These are phyloP conservation scores for Scheffersomyces stipitis DNA, from an alignment of 805 yeast genomes.

Conservation along the genomic window DNA sequence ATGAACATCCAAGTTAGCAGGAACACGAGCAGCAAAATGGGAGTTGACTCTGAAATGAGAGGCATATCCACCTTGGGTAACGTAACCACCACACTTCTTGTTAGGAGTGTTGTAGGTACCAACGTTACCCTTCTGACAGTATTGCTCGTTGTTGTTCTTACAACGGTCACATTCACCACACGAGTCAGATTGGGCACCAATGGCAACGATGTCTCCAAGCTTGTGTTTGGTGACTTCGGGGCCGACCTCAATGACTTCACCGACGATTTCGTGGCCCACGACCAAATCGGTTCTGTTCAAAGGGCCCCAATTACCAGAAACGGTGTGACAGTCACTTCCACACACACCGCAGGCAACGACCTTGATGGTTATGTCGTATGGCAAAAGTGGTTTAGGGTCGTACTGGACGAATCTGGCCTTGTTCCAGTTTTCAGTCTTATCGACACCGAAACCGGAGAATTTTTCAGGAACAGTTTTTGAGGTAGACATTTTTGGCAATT, in stretches of 20 bases:
- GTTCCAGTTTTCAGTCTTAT: slow-evolving; percentile 28
- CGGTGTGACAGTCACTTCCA: slow-evolving; percentile 57
- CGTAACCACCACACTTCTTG: slow-evolving; percentile 22
- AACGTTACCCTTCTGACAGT: slow-evolving; percentile 48
- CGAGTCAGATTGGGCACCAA: slow-evolving; percentile 67
- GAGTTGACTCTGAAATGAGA: slow-evolving; percentile 46
- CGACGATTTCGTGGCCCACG: slow-evolving; percentile 67
- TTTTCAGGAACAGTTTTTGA: slow-evolving; percentile 18
- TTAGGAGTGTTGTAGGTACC: slow-evolving; percentile 50
- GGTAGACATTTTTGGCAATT: neutral
- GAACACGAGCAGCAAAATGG: slow-evolving; percentile 48
- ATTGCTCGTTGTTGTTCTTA: slow-evolving; percentile 34
- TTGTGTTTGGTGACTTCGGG: slow-evolving; percentile 48
- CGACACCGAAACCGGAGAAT: slow-evolving; percentile 36
- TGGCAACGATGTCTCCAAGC: slow-evolving; percentile 75
- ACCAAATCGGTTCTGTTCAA: slow-evolving; percentile 27
- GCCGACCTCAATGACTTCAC: slow-evolving; percentile 60
- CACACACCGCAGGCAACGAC: slow-evolving; percentile 64
- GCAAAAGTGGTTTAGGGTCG: slow-evolving; percentile 23
- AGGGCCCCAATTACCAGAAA: slow-evolving; percentile 52
- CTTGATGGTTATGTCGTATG: slow-evolving; percentile 54
- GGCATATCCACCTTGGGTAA: slow-evolving; percentile 50
- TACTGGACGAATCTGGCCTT: slow-evolving; percentile 32
- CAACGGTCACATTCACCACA: slow-evolving; percentile 65
- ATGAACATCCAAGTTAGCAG: slow-evolving; percentile 41